Percentiles rank a stretch among this genome's conserved stretches.
phyloP scores from a whole-genome alignment of 805 yeast species.

The Candida corydali region DNA sequence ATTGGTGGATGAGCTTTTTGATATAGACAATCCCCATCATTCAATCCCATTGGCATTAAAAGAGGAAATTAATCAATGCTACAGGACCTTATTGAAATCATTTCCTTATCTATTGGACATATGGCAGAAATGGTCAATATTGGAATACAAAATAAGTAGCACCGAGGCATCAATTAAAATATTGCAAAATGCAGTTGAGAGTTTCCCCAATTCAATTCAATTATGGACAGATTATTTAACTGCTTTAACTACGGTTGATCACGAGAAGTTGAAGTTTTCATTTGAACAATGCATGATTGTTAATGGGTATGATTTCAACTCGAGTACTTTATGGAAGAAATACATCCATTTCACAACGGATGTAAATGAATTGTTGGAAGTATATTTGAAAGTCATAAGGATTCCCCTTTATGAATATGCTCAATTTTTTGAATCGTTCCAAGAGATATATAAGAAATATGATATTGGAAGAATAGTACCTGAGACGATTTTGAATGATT shows the following conservation, averaged over 20 bases:
- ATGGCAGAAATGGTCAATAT: conserved; percentile 60
- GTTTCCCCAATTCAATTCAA: conserved; percentile 57
- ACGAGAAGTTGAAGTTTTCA: conserved; percentile 28
- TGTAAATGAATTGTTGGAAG: conserved; percentile 25
- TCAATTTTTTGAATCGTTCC: conserved; percentile 56
- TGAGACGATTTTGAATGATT: conserved; percentile 12
- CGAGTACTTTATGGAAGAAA: conserved; percentile 82
- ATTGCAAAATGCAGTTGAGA: conserved; percentile 41
- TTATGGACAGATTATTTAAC: conserved; percentile 66
- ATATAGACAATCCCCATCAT: conserved; percentile 8
- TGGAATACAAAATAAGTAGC: conserved; percentile 57
- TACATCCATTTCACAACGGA: conserved; percentile 59
- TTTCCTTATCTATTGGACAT: conserved; percentile 58
- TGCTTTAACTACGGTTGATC: conserved; percentile 44
- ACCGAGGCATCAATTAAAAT: conserved; percentile 42
- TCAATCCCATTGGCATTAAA: conserved; percentile 16
- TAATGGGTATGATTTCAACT: conserved; percentile 69
- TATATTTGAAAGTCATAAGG: conserved; percentile 43
- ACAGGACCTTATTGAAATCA: conserved; percentile 37
- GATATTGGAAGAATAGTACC: conserved; percentile 23
- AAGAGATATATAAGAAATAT: conserved; percentile 33
- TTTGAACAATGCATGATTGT: conserved; percentile 46
- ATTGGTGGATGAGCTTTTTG: conserved; percentile 14
- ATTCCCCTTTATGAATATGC: conserved; percentile 88
- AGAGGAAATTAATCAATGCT: conserved; percentile 12